Evolutionary conservation across 2,329 filamentous ascomycete genomes (phyloP), one percentile per base, ranked within the genome.

Genomic region (Sporothrix mexicana): DNA sequence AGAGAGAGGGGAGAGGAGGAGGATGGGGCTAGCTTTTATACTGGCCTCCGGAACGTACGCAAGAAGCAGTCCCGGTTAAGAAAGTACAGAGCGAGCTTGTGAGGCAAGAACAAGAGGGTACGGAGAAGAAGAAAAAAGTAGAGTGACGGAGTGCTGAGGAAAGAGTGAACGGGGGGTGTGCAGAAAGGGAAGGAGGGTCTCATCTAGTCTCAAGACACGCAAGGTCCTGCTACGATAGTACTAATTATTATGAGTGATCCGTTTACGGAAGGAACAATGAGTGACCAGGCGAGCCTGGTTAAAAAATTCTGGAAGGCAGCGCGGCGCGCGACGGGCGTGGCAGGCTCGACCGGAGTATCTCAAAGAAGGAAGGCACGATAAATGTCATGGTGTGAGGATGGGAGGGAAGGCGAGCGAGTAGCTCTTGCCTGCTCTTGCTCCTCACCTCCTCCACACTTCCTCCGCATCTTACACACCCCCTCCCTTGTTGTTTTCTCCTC

Each of bases 301-400:
- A n/a, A 30, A 17, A 25, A 47, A 13, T 47, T n/a, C 41, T 66
- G 41, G 20, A 15, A 47, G 69, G 15, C 36, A 36, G 57, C 10
- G 55, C 23, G 45, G 45, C 8, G 36, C 36, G 55, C 43, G 15
- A 59, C 43, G 25, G 30, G 66, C 30, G 30, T 49, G 67, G 67
- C 66, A 68, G 25, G 66, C 23, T 53, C 66, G 20, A 45, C 49
- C 36, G 64, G 67, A 45, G 67, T 55, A 57, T 69, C 68, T 61
- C 41, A 70, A 62, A 62, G 43, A 47, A 59, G 68, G 68, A 61
- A 62, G 55, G 67, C 55, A 62, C 55, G 55, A 61, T 51, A 17
- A 20, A 70, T 23, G 69, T 70, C 69, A 70, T 62, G 66, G 47
- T 62, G 30, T 62, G 17, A 17, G 15, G 49, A 49, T 43, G 51